Evolutionary conservation across 2,329 filamentous ascomycete genomes (phyloP), one percentile per base, ranked within the genome.

Genomic region (Monilinia vaccinii-corymbosi): DNA sequence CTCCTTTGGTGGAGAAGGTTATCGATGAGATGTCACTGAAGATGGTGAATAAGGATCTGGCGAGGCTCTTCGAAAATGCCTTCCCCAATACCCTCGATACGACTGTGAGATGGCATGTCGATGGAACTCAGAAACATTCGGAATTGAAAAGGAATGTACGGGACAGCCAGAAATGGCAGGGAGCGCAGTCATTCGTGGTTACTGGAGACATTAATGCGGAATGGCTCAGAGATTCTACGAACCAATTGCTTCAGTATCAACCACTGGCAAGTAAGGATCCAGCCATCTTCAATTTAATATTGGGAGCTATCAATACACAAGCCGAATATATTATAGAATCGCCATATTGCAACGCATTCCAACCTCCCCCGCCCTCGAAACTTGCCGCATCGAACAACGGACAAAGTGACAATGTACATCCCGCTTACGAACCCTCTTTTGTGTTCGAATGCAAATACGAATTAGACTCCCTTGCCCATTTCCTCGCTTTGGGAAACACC

Each of bases 371-470:
- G 2, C 89, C 91, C 8, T 92, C 90, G 64, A 83, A 87, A 18
- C 79, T 97, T 0, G 75, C 79, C 4, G 78, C 87, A 7, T 86
- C 85, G 18, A 81, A 82, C 67, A 96, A 93, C 69, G 89, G 89
- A 3, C 89, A 96, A 71, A 82, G 87, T 23, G 94, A 99, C 70
- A 75, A 72, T 10, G 94, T 99, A 0, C 91, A 96, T 68, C 94
- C 94, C 0, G 79, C 80, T 0, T 97, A 96, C 71, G 91, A 97
- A 70, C 87, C 87, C 0, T 83, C 80, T 0, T 82, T 86, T 52
- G 94, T 99, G 4, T 99, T 97, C 66, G 94, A 99, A 75, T 99
- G 94, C 82, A 99, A 99, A 75, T 99, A 97, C 74, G 94, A 99
- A 76, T 84, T 99, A 25, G 94, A 99, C 75, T 97, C 92, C 10